A percentile compares a stretch with the other conserved stretches of the same genome.
These are phyloP conservation scores for Bacidia rubella DNA, from an alignment of 495 filamentous ascomycete genomes.

Conservation along the genomic window DNA sequence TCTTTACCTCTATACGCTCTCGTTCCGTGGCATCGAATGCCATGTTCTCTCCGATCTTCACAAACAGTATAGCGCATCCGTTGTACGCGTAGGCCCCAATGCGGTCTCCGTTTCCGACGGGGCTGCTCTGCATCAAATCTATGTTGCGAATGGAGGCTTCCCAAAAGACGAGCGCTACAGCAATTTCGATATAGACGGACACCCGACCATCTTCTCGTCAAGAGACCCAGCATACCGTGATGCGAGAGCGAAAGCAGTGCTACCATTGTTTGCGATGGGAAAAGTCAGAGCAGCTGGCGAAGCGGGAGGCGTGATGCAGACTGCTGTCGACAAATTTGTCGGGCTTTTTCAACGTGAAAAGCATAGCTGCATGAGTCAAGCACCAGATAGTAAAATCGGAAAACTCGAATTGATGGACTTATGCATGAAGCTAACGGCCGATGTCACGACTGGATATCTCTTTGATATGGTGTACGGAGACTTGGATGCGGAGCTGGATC, in stretches of 20 bases:
- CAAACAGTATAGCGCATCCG: slow-evolving; percentile 53
- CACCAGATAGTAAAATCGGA: neutral
- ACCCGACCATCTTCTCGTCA: slow-evolving; percentile 38
- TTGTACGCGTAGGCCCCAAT: slow-evolving; percentile 44
- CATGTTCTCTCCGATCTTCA: slow-evolving; percentile 8
- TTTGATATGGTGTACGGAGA: slow-evolving; percentile 6
- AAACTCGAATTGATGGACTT: slow-evolving; percentile 8
- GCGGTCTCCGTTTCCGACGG: slow-evolving; percentile 46
- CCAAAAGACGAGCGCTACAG: slow-evolving; percentile 31
- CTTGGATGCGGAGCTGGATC: slow-evolving; percentile 6
- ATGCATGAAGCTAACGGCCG: slow-evolving; percentile 1
- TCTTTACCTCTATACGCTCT: slow-evolving; percentile 31
- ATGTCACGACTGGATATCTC: slow-evolving; percentile 8
- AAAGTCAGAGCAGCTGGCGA: slow-evolving; percentile 4
- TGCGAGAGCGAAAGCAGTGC: slow-evolving; percentile 34
- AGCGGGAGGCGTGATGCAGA: too few species aligned
- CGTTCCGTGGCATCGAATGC: slow-evolving; percentile 30
- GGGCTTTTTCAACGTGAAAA: too few species aligned
- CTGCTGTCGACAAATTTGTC: too few species aligned
- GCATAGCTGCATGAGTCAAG: slow-evolving; percentile 5
- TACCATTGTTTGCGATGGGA: slow-evolving; percentile 28
- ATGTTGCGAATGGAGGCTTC: slow-evolving; percentile 33
- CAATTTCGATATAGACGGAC: slow-evolving; percentile 40
- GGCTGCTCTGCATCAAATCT: slow-evolving; percentile 33
- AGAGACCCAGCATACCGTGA: slow-evolving; percentile 27